Percentiles rank a stretch among this genome's conserved stretches.
These are phyloP conservation scores for Clarireedia homoeocarpa DNA, from an alignment of 2,329 filamentous ascomycete species.

Conservation along the genomic window DNA sequence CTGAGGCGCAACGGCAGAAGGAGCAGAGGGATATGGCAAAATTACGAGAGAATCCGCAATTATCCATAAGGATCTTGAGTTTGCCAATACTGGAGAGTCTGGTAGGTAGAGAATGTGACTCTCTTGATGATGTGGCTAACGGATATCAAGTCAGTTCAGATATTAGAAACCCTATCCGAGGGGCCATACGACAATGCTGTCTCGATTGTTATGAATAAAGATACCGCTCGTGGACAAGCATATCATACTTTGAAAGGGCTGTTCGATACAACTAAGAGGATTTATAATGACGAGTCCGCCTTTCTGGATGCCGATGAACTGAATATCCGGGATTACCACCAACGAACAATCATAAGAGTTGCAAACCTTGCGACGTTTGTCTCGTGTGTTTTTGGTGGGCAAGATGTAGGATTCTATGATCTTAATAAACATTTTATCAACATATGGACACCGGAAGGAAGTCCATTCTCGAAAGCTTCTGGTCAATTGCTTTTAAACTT, in stretches of 20 bases:
- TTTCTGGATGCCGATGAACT: constrained; percentile 48
- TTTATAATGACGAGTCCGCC: constrained; percentile 43
- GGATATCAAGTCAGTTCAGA: constrained; percentile 44
- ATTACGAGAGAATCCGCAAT: constrained; percentile 21
- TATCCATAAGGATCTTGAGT: constrained; percentile 46
- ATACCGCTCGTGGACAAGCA: constrained; percentile 50
- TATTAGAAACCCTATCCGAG: constrained; percentile 48
- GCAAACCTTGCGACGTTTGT: constrained; percentile 59
- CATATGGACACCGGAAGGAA: constrained; percentile 53
- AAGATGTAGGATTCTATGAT: constrained; percentile 56
- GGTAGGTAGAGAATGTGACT: constrained; percentile 32
- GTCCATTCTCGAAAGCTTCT: constrained; percentile 49
- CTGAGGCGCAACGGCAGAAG: too few relatives aligned
- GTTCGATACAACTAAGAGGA: constrained; percentile 55
- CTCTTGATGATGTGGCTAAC: constrained; percentile 4
- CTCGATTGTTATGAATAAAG: constrained; percentile 46
- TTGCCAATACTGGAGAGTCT: constrained; percentile 54
- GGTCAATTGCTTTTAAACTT: constrained; percentile 54
- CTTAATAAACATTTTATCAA: constrained; percentile 56
- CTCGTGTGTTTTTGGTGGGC: constrained; percentile 54
- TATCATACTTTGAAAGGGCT: constrained; percentile 53
- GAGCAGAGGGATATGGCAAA: background rate
- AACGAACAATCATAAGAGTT: constrained; percentile 53
- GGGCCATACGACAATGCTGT: constrained; percentile 49
- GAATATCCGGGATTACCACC: constrained; percentile 40